These are phyloP conservation scores for Discostella pseudostelligera DNA, from an alignment of 108 stramenopile species.

Conservation along the genomic window DNA sequence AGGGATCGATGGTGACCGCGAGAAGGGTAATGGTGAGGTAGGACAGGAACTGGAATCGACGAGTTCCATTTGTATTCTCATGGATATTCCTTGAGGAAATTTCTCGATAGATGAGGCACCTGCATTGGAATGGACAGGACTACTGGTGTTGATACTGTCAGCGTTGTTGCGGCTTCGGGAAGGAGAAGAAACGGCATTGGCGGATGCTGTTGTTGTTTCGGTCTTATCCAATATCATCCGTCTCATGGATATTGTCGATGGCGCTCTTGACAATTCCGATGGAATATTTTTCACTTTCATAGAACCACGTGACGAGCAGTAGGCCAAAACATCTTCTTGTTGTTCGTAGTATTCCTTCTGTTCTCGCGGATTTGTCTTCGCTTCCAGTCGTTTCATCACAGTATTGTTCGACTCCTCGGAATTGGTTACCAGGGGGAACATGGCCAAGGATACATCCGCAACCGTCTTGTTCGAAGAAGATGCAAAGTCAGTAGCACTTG, in stretches of 20 bases:
- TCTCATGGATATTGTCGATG: conserved; percentile 33
- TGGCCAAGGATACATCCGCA: neutral
- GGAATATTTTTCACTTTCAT: conserved; percentile 24
- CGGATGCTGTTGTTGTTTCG: neutral
- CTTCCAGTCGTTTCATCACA: neutral
- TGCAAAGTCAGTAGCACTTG: neutral
- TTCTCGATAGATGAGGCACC: no score
- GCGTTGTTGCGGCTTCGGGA: neutral
- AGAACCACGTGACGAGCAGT: conserved; percentile 22
- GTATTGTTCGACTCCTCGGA: neutral
- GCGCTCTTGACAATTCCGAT: conserved; percentile 23
- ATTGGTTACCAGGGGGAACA: neutral
- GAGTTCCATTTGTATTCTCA: conserved; percentile 47
- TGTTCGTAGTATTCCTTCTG: no score
- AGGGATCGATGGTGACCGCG: conserved; percentile 19
- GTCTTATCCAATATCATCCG: conserved; percentile 34
- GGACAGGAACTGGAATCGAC: neutral
- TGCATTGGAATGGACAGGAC: no score
- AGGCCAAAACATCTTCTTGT: conserved; percentile 29
- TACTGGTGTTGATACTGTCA: no score
- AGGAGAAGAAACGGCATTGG: neutral
- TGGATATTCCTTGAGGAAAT: conserved; percentile 29
- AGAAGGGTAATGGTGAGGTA: conserved; percentile 14
- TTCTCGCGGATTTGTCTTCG: no score
- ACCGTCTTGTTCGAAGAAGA: neutral